A percentile compares a stretch with the other conserved stretches of the same genome.
phyloP scores from a whole-genome alignment of 1,139 yeast genomes.

The Nakaseomyces delphensis region DNA sequence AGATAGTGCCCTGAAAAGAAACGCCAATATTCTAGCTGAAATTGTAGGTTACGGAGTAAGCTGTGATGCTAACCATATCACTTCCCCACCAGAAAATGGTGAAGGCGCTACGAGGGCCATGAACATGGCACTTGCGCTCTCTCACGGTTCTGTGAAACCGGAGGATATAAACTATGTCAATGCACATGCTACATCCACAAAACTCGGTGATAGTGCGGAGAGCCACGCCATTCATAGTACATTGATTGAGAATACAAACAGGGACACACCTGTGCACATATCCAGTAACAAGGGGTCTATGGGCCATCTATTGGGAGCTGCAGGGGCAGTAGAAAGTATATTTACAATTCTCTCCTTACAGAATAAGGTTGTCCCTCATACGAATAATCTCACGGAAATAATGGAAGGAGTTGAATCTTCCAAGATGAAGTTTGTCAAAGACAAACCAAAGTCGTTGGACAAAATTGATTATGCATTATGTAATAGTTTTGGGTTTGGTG shows the following conservation, averaged over 20 bases:
- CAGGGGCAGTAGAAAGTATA: constrained; percentile 88
- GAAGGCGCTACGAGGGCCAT: constrained; percentile 80
- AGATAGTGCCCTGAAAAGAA: constrained; percentile 64
- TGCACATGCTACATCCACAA: constrained; percentile 96
- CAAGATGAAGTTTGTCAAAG: constrained; percentile 56
- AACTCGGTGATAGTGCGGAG: constrained; percentile 84
- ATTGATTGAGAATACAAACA: constrained; percentile 30
- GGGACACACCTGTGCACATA: constrained; percentile 37
- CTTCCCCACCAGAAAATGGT: constrained; percentile 80
- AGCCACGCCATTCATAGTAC: constrained; percentile 59
- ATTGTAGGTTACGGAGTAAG: constrained; percentile 80
- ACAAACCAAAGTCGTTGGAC: constrained; percentile 32
- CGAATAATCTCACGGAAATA: constrained; percentile 53
- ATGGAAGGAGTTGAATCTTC: constrained; percentile 39
- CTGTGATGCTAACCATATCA: constrained; percentile 89
- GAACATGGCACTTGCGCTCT: constrained; percentile 57
- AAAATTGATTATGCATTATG: constrained; percentile 55
- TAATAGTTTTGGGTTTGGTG: constrained; percentile 97
- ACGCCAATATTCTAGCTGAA: constrained; percentile 67
- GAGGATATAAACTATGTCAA: constrained; percentile 63
- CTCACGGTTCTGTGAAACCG: constrained; percentile 36
- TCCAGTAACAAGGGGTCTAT: constrained; percentile 87
- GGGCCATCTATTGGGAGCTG: constrained; percentile 93
- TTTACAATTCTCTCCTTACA: constrained; percentile 64
- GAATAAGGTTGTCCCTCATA: constrained; percentile 61